A percentile compares a stretch with the other conserved stretches of the same genome.
Evolutionary conservation across 345 rosid genomes (phyloP).

Genomic region (Linum lewisii): DNA sequence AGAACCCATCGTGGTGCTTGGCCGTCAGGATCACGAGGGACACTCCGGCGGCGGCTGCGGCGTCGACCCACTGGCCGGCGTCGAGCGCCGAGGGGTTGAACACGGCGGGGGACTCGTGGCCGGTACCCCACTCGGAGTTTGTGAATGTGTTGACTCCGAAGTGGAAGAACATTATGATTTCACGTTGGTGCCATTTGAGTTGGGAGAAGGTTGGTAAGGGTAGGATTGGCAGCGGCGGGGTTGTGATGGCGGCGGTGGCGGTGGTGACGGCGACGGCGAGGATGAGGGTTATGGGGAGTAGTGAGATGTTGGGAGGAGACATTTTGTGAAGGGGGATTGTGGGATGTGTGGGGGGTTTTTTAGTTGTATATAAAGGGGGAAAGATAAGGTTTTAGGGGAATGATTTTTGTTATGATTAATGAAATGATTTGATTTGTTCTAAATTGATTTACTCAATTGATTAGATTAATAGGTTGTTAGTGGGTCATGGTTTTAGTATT

Average conservation of each 20-base stretch:
- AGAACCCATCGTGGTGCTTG: conserved; percentile 77
- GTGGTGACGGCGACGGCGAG: background rate
- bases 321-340: no score
- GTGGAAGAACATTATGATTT: conserved; percentile 68
- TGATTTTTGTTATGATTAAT: no score
- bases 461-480: no score
- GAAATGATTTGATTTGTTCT: no score
- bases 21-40: conserved; percentile 58
- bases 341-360: no score
- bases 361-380: no score
- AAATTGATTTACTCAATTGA: no score
- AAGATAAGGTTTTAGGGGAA: no score
- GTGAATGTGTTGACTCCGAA: conserved; percentile 82
- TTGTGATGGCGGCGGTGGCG: conserved; percentile 12
- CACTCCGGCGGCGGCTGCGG: conserved; percentile 45
- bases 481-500: no score
- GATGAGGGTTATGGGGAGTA: background rate
- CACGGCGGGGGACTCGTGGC: conserved; percentile 44
- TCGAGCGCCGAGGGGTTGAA: conserved; percentile 43
- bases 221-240: conserved; percentile 57
- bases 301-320: background rate
- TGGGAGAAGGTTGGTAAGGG: conserved; percentile 61
- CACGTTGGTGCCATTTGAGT: conserved; percentile 67
- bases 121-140: conserved; percentile 63
- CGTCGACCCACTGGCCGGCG: conserved; percentile 42